A percentile compares a stretch with the other conserved stretches of the same genome.
These are phyloP conservation scores for Aspergillus neoniger DNA, from an alignment of 2,329 filamentous ascomycete genomes.

Conservation along the genomic window DNA sequence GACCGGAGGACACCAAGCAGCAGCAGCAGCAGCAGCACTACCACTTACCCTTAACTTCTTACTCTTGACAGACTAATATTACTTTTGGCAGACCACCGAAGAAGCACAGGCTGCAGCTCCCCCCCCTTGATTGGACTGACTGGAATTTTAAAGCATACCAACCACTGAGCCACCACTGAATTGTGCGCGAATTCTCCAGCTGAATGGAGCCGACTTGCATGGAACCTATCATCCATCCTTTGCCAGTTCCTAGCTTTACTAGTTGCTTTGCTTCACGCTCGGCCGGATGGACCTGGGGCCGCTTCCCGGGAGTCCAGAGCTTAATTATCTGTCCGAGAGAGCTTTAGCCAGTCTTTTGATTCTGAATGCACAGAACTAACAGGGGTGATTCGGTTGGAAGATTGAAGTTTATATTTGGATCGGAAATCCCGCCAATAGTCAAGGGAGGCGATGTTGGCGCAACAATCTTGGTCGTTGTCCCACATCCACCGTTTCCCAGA, in stretches of 20 bases:
- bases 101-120: background rate
- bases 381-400: background rate
- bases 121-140: background rate
- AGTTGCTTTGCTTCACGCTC: background rate
- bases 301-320: background rate
- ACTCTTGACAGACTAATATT: no score
- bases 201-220: background rate
- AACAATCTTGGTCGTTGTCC: background rate
- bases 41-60: no score
- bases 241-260: background rate
- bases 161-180: constrained; percentile 1
- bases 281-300: background rate
- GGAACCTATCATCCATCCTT: constrained; percentile 1
- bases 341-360: background rate
- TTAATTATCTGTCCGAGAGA: background rate
- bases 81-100: no score
- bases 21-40: background rate
- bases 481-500: background rate
- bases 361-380: background rate
- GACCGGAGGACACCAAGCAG: no score
- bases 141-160: constrained; percentile 5
- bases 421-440: background rate
- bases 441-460: background rate
- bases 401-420: background rate
- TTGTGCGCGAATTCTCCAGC: background rate